A percentile compares a stretch with the other conserved stretches of the same genome.
phyloP scores from a whole-genome alignment of 2,329 filamentous ascomycete genomes.

The Apiospora arundinis region DNA sequence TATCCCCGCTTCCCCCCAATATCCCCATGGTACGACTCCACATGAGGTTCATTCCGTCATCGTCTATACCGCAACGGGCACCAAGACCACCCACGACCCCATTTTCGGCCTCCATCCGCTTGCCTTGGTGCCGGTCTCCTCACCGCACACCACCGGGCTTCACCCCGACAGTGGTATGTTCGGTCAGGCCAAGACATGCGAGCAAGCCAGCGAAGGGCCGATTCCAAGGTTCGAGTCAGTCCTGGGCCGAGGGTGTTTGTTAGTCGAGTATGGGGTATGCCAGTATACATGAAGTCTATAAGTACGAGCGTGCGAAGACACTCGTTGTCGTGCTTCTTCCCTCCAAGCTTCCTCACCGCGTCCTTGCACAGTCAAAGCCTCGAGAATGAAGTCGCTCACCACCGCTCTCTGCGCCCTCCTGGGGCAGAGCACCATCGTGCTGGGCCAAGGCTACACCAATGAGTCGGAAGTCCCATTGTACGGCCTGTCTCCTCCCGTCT shows the following conservation, averaged over 20 bases:
- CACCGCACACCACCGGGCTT: slow-evolving; percentile 14
- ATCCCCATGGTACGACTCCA: slow-evolving; percentile 2
- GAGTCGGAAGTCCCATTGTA: slow-evolving; percentile 52
- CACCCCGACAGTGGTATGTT: slow-evolving; percentile 14
- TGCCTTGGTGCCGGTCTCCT: not conserved
- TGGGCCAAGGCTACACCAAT: slow-evolving; percentile 19
- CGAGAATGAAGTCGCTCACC: slow-evolving; percentile 18
- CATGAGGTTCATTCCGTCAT: slow-evolving; percentile 13
- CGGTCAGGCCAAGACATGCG: slow-evolving; percentile 8
- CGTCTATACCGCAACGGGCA: not conserved
- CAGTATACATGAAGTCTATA: not conserved
- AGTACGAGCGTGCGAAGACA: not conserved
- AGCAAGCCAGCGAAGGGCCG: slow-evolving; percentile 1
- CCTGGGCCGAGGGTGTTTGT: not conserved
- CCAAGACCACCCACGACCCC: not conserved
- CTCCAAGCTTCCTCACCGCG: not conserved
- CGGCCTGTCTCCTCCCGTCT: slow-evolving; percentile 56
- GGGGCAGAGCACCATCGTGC: not conserved
- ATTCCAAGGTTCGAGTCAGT: slow-evolving; percentile 5
- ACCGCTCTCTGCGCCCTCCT: slow-evolving; percentile 17
- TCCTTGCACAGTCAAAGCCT: not conserved
- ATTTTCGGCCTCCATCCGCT: not conserved
- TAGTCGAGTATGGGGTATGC: not conserved
- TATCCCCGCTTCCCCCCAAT: slow-evolving; percentile 8
- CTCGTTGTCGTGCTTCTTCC: not conserved